Evolutionary conservation across 108 stramenopile genomes (phyloP), one percentile per base, ranked within the genome.

Genomic region (Pseudonitzschia multistriata): DNA sequence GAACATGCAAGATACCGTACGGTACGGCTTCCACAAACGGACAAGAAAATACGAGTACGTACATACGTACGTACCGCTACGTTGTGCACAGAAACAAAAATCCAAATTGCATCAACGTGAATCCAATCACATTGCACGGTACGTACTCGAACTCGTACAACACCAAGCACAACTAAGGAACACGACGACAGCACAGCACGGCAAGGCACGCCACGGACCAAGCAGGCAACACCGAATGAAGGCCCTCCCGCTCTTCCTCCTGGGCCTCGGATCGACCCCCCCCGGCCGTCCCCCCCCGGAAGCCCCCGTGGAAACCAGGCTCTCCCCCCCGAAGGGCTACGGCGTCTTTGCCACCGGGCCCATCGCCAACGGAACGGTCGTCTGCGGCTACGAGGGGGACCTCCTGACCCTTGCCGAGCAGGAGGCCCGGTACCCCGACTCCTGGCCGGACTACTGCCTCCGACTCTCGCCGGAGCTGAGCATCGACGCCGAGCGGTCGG

Each of bases 381-480:
- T 83, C 24, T 79, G 79, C 15, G 78, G 80, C 14, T 83, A 83
- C 73, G 64, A 52, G 31, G 82, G 82, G 17, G 82, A 83, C 36
- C 29, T 77, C 15, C 50, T 83, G 49, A 64, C 66, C 19, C 50
- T 37, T 25, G 34, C 62, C 36, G 71, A 76, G 47, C 70, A 74
- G 48, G 82, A 80, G 71, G 36, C 70, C 55, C 68, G 82, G 42
- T 83, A 83, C 49, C 39, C 69, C 3, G 29, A 31, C 42, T 72
- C 74, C 0, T 67, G 62, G 25, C 70, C 73, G 13, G 36, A 49
- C 13, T 61, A 74, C 50, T 29, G 39, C 29, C 28, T 45, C 35
- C 79, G 80, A 66, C 29, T 47, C 29, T 63, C 82, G 74, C 70
- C 67, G 71, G 7, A 21, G 54, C 31, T 55, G 29, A 48, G 65